Evolutionary conservation across 2,329 filamentous ascomycete genomes (phyloP).

Genomic region (Scedosporium dehoogii): DNA sequence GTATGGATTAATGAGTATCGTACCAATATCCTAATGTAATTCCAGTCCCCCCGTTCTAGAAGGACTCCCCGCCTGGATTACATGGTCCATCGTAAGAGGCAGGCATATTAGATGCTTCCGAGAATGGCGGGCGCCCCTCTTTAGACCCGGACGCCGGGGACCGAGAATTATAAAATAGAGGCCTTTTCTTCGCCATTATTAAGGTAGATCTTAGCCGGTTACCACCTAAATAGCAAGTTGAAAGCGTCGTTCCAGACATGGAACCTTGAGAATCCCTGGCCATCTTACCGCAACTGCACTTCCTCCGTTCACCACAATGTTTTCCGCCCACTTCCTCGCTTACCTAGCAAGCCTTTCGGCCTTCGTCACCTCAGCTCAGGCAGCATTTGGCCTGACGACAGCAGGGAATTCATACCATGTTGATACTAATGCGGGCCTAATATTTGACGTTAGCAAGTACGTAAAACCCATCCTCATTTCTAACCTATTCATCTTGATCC

Average conservation of each 20-base stretch:
- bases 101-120: not conserved
- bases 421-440: slow-evolving; percentile 15
- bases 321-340: not conserved
- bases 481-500: not conserved
- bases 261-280: no score
- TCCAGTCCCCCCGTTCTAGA: not conserved
- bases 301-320: not conserved
- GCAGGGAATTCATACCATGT: slow-evolving; percentile 11
- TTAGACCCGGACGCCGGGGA: no score
- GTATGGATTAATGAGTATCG: not conserved
- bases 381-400: slow-evolving; percentile 9
- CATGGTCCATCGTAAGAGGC: not conserved
- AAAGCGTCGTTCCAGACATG: no score
- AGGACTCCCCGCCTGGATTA: not conserved
- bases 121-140: not conserved
- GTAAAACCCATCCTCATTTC: slow-evolving; percentile 29
- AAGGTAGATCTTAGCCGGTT: not conserved
- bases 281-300: not conserved
- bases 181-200: no score
- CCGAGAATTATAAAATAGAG: no score
- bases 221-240: not conserved
- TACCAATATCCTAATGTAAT: not conserved
- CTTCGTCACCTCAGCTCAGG: not conserved
- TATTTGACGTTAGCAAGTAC: slow-evolving; percentile 16
- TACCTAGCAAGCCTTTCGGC: not conserved